Evolutionary conservation across 179 eudicot genomes (phyloP).

Genomic region (Actinidia polygama): DNA sequence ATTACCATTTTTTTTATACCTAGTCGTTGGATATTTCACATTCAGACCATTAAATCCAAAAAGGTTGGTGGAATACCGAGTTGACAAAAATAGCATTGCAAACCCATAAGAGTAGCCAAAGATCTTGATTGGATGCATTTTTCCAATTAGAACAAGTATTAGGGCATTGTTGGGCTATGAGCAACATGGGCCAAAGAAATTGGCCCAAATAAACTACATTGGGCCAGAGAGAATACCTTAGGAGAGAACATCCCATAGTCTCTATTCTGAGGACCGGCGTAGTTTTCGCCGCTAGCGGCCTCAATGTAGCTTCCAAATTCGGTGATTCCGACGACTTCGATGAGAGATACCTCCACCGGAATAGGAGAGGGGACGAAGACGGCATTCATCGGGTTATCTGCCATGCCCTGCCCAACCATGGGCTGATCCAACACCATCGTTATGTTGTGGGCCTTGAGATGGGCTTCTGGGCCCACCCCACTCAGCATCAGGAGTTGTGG

Average conservation of each 20-base stretch:
- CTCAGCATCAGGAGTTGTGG: constrained; percentile 90
- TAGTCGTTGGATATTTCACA: too few relatives aligned
- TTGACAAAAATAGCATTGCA: too few relatives aligned
- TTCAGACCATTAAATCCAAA: too few relatives aligned
- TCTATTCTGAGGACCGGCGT: constrained; percentile 44
- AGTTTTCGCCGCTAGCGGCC: constrained; percentile 82
- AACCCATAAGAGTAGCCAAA: too few relatives aligned
- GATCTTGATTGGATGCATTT: too few relatives aligned
- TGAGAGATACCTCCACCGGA: constrained; percentile 80
- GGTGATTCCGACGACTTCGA: constrained; percentile 88
- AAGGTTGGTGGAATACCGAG: too few relatives aligned
- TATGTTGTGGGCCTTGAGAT: constrained; percentile 71
- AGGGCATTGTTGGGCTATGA: too few relatives aligned
- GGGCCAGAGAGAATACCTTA: constrained; percentile 51
- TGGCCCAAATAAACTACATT: too few relatives aligned
- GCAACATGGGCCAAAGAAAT: too few relatives aligned
- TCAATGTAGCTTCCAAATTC: constrained; percentile 75
- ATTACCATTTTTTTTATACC: too few relatives aligned
- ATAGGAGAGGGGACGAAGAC: constrained; percentile 79
- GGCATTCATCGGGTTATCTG: constrained; percentile 94
- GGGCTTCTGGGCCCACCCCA: constrained; percentile 76
- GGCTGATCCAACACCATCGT: constrained; percentile 66
- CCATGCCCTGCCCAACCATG: constrained; percentile 80
- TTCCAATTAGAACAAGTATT: too few relatives aligned
- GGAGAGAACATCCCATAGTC: constrained; percentile 95